Conservation (phyloP, 176 grass and related monocot genomes). For the Echinochloa phyllopogon region DNA sequence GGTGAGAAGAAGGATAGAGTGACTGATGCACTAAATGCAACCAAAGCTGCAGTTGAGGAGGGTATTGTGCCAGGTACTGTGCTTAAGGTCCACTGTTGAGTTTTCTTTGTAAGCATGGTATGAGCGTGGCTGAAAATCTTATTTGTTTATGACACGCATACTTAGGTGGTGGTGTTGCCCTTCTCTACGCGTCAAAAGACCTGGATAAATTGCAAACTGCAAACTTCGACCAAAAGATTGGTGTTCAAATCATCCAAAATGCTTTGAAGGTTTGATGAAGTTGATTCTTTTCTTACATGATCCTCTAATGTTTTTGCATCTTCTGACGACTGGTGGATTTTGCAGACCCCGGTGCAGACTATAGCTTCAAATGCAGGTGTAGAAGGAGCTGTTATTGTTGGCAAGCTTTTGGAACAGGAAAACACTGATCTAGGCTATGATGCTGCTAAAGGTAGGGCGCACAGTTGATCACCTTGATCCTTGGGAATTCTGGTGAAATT, state of each 20-base stretch:
- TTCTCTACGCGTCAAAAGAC: constrained; percentile 97
- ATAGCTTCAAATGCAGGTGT: constrained; percentile 84
- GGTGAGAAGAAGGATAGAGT: constrained; percentile 96
- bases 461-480: neutral
- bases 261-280: constrained; percentile 64
- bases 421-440: constrained; percentile 79
- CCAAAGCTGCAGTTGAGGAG: constrained; percentile 98
- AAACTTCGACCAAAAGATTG: constrained; percentile 97
- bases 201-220: constrained; percentile 79
- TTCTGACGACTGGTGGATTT: constrained; percentile 23
- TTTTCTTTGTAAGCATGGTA: neutral
- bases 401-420: constrained; percentile 87
- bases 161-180: constrained; percentile 89
- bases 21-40: constrained; percentile 91
- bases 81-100: neutral
- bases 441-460: constrained; percentile 74
- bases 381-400: constrained; percentile 72
- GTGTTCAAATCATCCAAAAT: constrained; percentile 98
- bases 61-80: constrained; percentile 85
- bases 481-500: neutral
- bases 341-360: constrained; percentile 74
- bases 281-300: neutral
- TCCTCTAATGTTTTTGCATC: neutral
- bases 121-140: neutral
- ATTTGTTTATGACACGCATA: constrained; percentile 15